Evolutionary conservation across 2,329 filamentous ascomycete genomes (phyloP).

Genomic region (Cadophora sp.): DNA sequence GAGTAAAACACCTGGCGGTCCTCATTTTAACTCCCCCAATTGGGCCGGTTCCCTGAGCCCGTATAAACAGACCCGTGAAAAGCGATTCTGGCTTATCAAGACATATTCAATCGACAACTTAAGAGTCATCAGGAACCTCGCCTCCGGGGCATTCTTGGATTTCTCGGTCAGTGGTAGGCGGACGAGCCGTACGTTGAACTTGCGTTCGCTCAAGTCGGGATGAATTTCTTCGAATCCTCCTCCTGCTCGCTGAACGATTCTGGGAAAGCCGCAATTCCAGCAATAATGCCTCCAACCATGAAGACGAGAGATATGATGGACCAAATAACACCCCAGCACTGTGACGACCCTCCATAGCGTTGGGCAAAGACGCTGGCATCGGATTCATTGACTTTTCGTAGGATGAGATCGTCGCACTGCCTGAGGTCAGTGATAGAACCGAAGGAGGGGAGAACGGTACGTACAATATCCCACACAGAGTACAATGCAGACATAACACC

Average conservation of each 20-base stretch:
- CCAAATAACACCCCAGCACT: constrained; percentile 85
- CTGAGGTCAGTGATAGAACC: constrained; percentile 2
- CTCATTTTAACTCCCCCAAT: background rate
- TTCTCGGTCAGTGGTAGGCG: too few species aligned
- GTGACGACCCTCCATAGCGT: constrained; percentile 78
- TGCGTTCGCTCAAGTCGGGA: constrained; percentile 46
- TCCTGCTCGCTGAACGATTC: constrained; percentile 73
- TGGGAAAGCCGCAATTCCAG: constrained; percentile 77
- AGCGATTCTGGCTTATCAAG: too few species aligned
- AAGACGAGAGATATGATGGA: constrained; percentile 73
- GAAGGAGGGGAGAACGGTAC: constrained; percentile 35
- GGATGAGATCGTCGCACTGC: constrained; percentile 78
- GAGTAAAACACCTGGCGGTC: background rate
- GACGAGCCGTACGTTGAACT: background rate
- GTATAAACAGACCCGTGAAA: too few species aligned
- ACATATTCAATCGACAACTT: too few species aligned
- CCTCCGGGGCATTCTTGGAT: too few species aligned
- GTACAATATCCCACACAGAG: constrained; percentile 80
- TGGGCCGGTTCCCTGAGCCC: too few species aligned
- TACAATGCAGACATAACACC: constrained; percentile 84
- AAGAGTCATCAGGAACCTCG: too few species aligned
- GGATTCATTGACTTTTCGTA: constrained; percentile 80
- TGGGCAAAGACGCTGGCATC: constrained; percentile 82
- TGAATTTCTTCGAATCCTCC: constrained; percentile 71
- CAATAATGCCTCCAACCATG: constrained; percentile 77